These are phyloP conservation scores for Lactarius tabidus DNA, from an alignment of 768 basidiomycete genomes.

Conservation along the genomic window DNA sequence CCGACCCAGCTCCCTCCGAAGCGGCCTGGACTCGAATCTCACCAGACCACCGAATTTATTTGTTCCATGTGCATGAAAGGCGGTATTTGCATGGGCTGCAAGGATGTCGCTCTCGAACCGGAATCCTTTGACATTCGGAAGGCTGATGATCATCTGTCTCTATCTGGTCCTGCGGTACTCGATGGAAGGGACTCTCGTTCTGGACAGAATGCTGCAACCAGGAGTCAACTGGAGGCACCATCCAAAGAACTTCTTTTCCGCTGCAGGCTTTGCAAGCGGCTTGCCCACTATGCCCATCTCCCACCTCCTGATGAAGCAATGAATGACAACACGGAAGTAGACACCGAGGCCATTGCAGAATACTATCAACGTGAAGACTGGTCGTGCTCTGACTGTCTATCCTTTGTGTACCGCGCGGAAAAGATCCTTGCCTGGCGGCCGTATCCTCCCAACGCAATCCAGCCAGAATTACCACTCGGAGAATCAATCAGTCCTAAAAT, in stretches of 20 bases:
- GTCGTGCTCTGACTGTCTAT: constrained; percentile 76
- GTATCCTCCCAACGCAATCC: constrained; percentile 60
- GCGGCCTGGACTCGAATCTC: constrained; percentile 18
- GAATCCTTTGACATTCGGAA: constrained; percentile 32
- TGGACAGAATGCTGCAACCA: background rate
- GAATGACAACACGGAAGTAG: constrained; percentile 30
- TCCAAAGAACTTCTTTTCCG: constrained; percentile 62
- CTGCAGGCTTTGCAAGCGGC: constrained; percentile 78
- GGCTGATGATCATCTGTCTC: background rate
- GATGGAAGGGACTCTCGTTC: background rate
- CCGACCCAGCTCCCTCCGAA: constrained; percentile 8
- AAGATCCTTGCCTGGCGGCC: constrained; percentile 92
- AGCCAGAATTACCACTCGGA: constrained; percentile 41
- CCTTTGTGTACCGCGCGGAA: constrained; percentile 66
- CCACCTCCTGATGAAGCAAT: constrained; percentile 41
- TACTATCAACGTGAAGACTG: constrained; percentile 58
- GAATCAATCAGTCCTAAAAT: constrained; percentile 51
- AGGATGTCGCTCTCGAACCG: constrained; percentile 49
- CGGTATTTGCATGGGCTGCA: constrained; percentile 74
- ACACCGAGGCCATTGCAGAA: constrained; percentile 44
- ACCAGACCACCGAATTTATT: constrained; percentile 74
- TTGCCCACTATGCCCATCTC: constrained; percentile 78
- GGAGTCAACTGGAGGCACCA: background rate
- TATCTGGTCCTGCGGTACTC: background rate
- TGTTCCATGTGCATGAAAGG: constrained; percentile 73